Conservation (phyloP, 768 basidiomycete genomes). For the Amanita subjunquillea region DNA sequence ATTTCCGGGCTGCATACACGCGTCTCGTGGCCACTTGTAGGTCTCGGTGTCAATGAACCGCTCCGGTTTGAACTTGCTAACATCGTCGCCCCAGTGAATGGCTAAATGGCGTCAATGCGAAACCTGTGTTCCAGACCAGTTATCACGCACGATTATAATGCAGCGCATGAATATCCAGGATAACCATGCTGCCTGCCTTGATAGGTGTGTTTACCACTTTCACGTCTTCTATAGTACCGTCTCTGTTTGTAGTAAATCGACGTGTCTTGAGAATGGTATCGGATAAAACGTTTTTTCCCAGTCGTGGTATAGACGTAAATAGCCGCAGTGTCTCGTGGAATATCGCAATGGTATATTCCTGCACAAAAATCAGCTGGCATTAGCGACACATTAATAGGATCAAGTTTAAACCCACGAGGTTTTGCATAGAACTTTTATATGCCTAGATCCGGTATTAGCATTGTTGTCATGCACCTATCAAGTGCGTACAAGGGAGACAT, state of each 20-base stretch:
- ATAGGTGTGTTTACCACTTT: conserved; percentile 23
- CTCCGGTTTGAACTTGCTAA: conserved; percentile 33
- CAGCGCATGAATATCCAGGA: conserved; percentile 30
- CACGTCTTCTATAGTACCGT: conserved; percentile 17
- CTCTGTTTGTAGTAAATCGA: conserved; percentile 17
- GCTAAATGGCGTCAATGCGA: conserved; percentile 16
- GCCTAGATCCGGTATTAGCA: conserved; percentile 15
- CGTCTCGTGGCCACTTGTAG: conserved; percentile 42
- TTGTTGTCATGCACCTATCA: not conserved
- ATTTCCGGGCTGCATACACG: conserved; percentile 23
- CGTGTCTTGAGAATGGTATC: conserved; percentile 25
- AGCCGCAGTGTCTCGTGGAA: conserved; percentile 37
- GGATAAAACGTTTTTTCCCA: conserved; percentile 21
- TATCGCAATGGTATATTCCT: conserved; percentile 33
- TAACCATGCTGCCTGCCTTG: conserved; percentile 25
- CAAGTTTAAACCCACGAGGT: conserved; percentile 19
- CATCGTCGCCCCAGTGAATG: conserved; percentile 39
- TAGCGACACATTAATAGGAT: not conserved
- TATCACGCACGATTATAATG: conserved; percentile 33
- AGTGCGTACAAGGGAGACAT: conserved; percentile 17
- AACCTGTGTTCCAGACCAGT: not conserved
- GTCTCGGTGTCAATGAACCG: conserved; percentile 39
- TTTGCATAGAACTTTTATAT: conserved; percentile 27
- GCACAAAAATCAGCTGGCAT: not conserved
- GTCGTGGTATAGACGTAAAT: conserved; percentile 25